These are phyloP conservation scores for Phialophora chinensis DNA, from an alignment of 2,329 filamentous ascomycete species.

Conservation along the genomic window DNA sequence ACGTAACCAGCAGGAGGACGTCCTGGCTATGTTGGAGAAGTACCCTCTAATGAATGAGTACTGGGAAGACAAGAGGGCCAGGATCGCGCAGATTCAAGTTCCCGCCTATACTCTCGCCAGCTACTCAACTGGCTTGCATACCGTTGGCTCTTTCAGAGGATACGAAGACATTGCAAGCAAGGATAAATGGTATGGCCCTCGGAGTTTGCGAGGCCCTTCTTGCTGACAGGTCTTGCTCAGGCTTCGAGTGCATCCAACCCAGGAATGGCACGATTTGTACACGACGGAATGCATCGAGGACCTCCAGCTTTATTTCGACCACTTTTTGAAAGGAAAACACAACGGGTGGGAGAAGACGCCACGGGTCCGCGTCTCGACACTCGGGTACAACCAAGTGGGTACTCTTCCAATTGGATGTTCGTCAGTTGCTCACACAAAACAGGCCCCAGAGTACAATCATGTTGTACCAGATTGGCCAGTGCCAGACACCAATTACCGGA, in stretches of 20 bases:
- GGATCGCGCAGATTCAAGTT: conserved; percentile 37
- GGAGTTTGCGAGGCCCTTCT: not conserved
- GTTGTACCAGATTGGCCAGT: conserved; percentile 41
- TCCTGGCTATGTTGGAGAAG: conserved; percentile 51
- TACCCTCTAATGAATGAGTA: conserved; percentile 43
- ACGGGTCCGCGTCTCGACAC: conserved; percentile 44
- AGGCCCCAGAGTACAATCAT: not conserved
- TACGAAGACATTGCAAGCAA: conserved; percentile 47
- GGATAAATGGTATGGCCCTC: conserved; percentile 46
- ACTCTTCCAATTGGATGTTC: not conserved
- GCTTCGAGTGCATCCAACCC: conserved; percentile 49
- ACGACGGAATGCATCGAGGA: conserved; percentile 46
- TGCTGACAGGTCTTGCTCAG: not conserved
- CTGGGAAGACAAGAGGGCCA: conserved; percentile 38
- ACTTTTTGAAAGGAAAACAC: conserved; percentile 50
- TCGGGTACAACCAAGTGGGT: conserved; percentile 41
- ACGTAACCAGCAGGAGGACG: conserved; percentile 44
- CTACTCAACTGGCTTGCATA: conserved; percentile 46
- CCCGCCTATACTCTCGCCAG: conserved; percentile 47
- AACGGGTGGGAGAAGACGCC: conserved; percentile 57
- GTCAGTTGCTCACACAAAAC: not conserved
- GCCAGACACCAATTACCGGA: conserved; percentile 24
- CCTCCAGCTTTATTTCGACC: conserved; percentile 53
- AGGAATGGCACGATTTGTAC: conserved; percentile 57
- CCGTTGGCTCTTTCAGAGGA: conserved; percentile 47